Base-by-base conservation (phyloP, 306 rosid genomes). In the Acacia melanoxylon region DNA sequence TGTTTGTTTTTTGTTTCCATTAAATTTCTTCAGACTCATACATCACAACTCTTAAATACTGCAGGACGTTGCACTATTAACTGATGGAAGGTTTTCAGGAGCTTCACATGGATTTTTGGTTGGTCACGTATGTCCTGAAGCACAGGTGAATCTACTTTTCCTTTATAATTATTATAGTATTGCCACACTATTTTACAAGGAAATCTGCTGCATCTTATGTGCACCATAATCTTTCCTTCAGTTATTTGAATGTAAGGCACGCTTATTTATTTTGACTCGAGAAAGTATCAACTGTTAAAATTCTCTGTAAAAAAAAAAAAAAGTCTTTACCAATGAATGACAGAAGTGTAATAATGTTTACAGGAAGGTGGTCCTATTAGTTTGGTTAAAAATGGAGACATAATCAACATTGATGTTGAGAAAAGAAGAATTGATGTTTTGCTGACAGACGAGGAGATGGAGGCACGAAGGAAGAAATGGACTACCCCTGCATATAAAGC, bases 331-430 rank as follows among this genome's bases (percentile, higher is more conserved):
- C 72, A 68, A 42, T 25, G 29, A 69, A 78, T 62, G 62, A 41
- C 33, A 7, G 22, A 45, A 83, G 37, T 76, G 74, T 48, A 54
- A 65, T 83, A 80, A 68, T 90, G 82, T 71, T 44, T 85, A 70
- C 74, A 95, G 99, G 98, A 95, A 86, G 99, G 98, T 0, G 98
- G 99, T 74, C 98, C 98, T 19, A 92, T 95, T 65, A 95, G 99
- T 63, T 83, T 93, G 83, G 77, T 95, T 68, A 81, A 89, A 85
- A 86, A 93, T 35, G 98, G 96, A 68, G 99, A 95, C 65, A 62
- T 91, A 67, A 91, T 93, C 90, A 89, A 75, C 11, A 35, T 93
- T 6, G 99, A 95, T 84, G 86, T 93, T 46, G 59, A 88, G 52
- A 91, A 93, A 22, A 86, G 88, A 89, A 95, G 91, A 86, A 90